Conservation (phyloP, 1,284 basidiomycete species). For the Ganoderma leucocontextum region DNA sequence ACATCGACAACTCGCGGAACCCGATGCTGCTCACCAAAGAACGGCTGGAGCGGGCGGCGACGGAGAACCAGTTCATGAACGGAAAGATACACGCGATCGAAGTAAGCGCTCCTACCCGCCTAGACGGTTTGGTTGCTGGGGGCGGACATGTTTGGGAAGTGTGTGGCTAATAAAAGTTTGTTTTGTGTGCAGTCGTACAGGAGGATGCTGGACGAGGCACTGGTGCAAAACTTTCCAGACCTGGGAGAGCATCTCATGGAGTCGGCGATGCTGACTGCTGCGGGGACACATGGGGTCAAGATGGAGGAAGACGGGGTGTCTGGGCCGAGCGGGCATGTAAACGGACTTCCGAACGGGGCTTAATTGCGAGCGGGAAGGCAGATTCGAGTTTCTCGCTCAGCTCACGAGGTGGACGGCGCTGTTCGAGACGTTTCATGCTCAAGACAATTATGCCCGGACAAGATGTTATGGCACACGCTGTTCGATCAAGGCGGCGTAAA, state of each 20-base stretch:
- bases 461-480: not conserved
- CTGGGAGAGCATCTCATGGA: conserved; percentile 46
- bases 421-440: not conserved
- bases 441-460: not conserved
- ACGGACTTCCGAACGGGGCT: conserved; percentile 19
- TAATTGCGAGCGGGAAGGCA: not conserved
- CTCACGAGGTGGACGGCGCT: not conserved
- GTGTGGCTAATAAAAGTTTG: conserved; percentile 8
- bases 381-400: not conserved
- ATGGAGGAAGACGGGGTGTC: conserved; percentile 21
- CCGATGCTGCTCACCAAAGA: conserved; percentile 83
- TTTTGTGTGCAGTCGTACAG: conserved; percentile 59
- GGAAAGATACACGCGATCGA: conserved; percentile 83
- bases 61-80: conserved; percentile 90
- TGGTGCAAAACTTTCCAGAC: conserved; percentile 68
- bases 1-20: conserved; percentile 81
- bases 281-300: conserved; percentile 15
- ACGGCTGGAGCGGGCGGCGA: conserved; percentile 78
- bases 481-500: conserved; percentile 3
- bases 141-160: not conserved
- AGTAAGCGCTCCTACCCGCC: conserved; percentile 49
- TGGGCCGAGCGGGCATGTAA: conserved; percentile 7
- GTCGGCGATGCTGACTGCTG: conserved; percentile 17
- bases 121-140: not conserved
- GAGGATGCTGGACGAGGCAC: conserved; percentile 61